A percentile compares a stretch with the other conserved stretches of the same genome.
These are phyloP conservation scores for Carex cristatella DNA, from an alignment of 176 grass and related monocot species.

Conservation along the genomic window DNA sequence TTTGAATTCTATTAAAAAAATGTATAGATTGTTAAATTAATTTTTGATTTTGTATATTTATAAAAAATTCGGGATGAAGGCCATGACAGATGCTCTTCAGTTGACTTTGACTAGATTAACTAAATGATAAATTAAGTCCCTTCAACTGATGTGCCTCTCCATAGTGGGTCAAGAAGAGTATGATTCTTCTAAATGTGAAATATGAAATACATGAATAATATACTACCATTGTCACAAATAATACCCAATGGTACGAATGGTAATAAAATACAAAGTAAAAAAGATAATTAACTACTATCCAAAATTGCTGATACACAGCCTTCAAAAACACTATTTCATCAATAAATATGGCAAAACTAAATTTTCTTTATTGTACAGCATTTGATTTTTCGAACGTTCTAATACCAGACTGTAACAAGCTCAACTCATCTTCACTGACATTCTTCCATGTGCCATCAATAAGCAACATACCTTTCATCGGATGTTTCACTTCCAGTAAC, in stretches of 20 bases:
- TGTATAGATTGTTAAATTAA: no score
- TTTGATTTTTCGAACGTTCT: constrained; percentile 13
- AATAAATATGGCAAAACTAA: neutral
- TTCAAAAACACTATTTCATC: neutral
- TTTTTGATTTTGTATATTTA: no score
- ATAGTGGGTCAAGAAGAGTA: neutral
- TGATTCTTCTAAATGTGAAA: neutral
- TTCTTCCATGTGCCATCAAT: constrained; percentile 55
- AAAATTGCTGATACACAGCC: constrained; percentile 4
- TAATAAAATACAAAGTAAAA: neutral
- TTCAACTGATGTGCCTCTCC: no score
- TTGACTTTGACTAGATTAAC: no score
- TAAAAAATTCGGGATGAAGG: no score
- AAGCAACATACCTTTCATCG: constrained; percentile 42
- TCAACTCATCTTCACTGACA: constrained; percentile 44
- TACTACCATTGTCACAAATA: neutral
- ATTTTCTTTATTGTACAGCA: constrained; percentile 5
- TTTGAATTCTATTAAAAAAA: no score
- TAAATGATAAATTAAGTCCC: no score
- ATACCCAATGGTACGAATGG: neutral
- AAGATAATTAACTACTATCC: neutral
- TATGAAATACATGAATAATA: neutral
- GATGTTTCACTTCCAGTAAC: constrained; percentile 16
- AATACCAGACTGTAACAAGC: constrained; percentile 26
- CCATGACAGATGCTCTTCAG: no score